Percentiles rank a stretch among this genome's conserved stretches.
Conservation (phyloP, 2,329 filamentous ascomycete genomes). For the Achaetomium macrosporum region DNA sequence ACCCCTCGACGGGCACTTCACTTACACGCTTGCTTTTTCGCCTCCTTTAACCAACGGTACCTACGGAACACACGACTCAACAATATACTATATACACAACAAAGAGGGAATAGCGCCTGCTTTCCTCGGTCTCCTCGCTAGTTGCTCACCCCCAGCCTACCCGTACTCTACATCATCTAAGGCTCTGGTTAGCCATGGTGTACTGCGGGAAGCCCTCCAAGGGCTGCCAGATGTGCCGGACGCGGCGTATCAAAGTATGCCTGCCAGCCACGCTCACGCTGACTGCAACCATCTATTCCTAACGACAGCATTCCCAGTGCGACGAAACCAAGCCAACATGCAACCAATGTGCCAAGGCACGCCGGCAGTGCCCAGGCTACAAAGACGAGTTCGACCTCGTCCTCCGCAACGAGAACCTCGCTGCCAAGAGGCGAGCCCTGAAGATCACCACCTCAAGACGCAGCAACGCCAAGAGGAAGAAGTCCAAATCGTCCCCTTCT, state of each 20-base stretch:
- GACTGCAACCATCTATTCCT: conserved; percentile 7
- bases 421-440: conserved; percentile 57
- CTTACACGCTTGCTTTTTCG: not conserved
- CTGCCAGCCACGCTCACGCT: not conserved
- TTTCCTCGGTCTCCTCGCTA: not conserved
- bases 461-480: conserved; percentile 36
- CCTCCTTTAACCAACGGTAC: not conserved
- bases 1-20: not conserved
- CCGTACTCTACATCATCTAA: not conserved
- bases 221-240: conserved; percentile 71
- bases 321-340: conserved; percentile 63
- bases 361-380: conserved; percentile 60
- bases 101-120: not conserved
- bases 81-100: not conserved
- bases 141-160: conserved; percentile 7
- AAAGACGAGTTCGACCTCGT: conserved; percentile 67
- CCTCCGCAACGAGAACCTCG: conserved; percentile 66
- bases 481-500: conserved; percentile 31
- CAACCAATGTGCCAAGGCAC: conserved; percentile 58
- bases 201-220: conserved; percentile 61
- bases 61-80: not conserved
- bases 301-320: conserved; percentile 41
- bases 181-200: conserved; percentile 43
- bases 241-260: conserved; percentile 65
- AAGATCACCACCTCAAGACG: conserved; percentile 38